Percentiles rank a stretch among this genome's conserved stretches.
phyloP scores from a whole-genome alignment of 2,329 filamentous ascomycete species.

The Beauveria asiatica region DNA sequence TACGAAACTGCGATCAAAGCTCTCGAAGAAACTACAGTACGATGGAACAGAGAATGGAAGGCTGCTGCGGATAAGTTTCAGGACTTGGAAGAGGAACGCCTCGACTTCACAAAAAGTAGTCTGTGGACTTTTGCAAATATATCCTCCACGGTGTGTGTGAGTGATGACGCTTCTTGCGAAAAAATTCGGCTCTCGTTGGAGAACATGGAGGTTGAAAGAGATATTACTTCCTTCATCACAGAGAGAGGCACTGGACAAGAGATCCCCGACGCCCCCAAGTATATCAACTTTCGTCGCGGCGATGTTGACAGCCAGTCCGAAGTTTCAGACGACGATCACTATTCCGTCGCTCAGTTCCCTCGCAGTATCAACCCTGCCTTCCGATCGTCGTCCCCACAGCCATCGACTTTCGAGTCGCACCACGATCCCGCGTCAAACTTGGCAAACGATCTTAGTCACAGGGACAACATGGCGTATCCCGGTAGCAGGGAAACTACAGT shows the following conservation, averaged over 20 bases:
- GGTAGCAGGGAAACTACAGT: conserved; percentile 41
- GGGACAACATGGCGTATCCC: conserved; percentile 37
- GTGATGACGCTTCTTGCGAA: conserved; percentile 92
- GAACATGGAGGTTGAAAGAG: conserved; percentile 93
- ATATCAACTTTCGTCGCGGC: conserved; percentile 96
- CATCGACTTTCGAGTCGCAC: conserved; percentile 85
- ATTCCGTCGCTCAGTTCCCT: conserved; percentile 93
- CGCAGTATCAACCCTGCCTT: conserved; percentile 93
- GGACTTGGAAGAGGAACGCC: conserved; percentile 90
- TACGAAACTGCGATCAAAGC: conserved; percentile 91
- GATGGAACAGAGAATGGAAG: conserved; percentile 99
- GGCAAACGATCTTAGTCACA: conserved; percentile 59
- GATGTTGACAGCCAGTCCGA: conserved; percentile 79
- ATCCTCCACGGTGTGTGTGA: conserved; percentile 93
- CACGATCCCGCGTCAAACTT: conserved; percentile 74
- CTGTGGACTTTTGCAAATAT: conserved; percentile 98
- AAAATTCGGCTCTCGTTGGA: conserved; percentile 91
- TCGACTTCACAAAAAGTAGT: conserved; percentile 96
- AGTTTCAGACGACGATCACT: conserved; percentile 75
- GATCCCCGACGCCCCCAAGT: conserved; percentile 92
- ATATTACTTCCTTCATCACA: conserved; percentile 81
- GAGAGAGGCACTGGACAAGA: conserved; percentile 90
- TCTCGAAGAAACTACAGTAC: conserved; percentile 85
- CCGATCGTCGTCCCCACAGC: conserved; percentile 90
- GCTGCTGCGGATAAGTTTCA: conserved; percentile 97